Evolutionary conservation across 305 asterid species (phyloP), one percentile per base, ranked within the genome.

Genomic region (Solanum hybrid): DNA sequence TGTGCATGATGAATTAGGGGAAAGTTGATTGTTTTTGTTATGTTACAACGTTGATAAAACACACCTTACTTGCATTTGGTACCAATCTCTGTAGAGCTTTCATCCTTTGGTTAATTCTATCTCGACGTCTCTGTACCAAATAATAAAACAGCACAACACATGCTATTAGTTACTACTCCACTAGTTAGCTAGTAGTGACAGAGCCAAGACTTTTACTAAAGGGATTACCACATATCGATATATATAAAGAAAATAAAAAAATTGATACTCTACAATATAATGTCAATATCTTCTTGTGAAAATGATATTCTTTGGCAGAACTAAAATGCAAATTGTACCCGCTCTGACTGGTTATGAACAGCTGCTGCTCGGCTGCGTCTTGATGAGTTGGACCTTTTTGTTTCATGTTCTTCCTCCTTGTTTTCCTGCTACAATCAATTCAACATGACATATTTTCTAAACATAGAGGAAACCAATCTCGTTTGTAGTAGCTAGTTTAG

Each of bases 21-120:
- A 79, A 79, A n/a, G 29, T 79, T n/a, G 29, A 22, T 79, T 79
- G 0, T 33, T 22, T 33, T 41, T 24, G 27, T 2, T 8, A 26
- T 34, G 51, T 32, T 33, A 10, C 2, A 5, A 20, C 13, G 85
- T 79, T 22, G 10, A 10, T 34, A 34, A 79, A 79, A 77, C 85
- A 36, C 90, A 94, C 98, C 95, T 94, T 96, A 83, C 94, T 94
- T 33, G 98, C 98, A 92, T 96, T 96, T 8, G 98, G 98, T 84
- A 96, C 97, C 93, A 96, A 90, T 90, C 94, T 94, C 87, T 96
- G 98, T 27, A 96, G 95, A 79, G 96, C 95, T 94, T 94, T 95
- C 96, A 95, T 93, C 95, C 95, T 96, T 93, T 96, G 94, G 79
- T 96, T 96, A 89, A 96, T 96, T 90, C 96, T 93, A 45, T 96